phyloP scores from a whole-genome alignment of 192 early-diverging fungal species.

The Piromyces finnis region DNA sequence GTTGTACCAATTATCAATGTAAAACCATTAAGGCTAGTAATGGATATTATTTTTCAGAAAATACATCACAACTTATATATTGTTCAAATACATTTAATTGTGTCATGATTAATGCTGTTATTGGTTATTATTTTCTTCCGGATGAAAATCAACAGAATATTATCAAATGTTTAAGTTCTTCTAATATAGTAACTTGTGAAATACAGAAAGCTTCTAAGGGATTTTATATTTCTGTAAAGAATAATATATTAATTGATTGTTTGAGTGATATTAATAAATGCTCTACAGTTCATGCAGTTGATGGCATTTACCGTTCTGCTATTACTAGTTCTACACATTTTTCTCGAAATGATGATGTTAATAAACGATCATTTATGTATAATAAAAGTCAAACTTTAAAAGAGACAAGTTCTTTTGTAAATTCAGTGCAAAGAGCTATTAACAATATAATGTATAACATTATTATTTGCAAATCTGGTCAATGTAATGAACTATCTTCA shows the following conservation, averaged over 20 bases:
- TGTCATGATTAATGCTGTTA: not conserved
- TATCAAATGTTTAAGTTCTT: not conserved
- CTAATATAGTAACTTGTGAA: not conserved
- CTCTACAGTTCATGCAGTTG: not conserved
- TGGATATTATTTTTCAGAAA: not conserved
- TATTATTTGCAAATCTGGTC: not conserved
- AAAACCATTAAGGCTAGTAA: not conserved
- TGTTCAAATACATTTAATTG: not conserved
- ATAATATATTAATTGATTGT: not conserved
- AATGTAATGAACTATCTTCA: not conserved
- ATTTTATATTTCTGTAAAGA: too few relatives aligned
- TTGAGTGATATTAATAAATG: not conserved
- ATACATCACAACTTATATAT: too few relatives aligned
- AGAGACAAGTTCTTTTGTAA: too few relatives aligned
- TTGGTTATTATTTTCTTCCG: not conserved
- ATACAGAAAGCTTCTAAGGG: too few relatives aligned
- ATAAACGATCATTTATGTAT: too few relatives aligned
- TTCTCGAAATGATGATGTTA: not conserved
- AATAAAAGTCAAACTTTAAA: too few relatives aligned
- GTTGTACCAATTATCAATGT: not conserved
- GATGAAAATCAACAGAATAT: not conserved
- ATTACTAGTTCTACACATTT: not conserved
- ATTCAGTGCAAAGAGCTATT: not conserved
- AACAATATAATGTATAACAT: not conserved
- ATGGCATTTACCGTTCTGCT: not conserved